Evolutionary conservation across 2,329 filamentous ascomycete genomes (phyloP).

Genomic region (Penicillium psychrosexuale): DNA sequence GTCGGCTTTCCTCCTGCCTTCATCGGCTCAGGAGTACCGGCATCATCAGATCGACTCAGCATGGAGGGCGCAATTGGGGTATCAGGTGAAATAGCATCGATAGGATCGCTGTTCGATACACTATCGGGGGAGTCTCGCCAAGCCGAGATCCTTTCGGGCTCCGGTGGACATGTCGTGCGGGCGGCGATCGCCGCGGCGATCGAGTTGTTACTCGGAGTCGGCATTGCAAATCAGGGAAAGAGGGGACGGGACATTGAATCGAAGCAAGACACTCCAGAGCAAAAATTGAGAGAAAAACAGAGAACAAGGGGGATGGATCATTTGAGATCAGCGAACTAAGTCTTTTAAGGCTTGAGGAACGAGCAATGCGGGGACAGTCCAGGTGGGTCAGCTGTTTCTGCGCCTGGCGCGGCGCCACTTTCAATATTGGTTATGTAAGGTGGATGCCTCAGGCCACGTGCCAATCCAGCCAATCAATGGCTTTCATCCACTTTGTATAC

Average conservation of each 20-base stretch:
- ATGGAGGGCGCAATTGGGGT: constrained; percentile 25
- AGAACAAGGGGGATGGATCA: constrained; percentile 24
- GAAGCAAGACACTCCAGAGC: constrained; percentile 13
- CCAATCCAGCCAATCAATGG: neutral
- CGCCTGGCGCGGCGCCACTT: constrained; percentile 11
- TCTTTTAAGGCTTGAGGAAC: constrained; percentile 9
- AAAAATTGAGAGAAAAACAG: constrained; percentile 10
- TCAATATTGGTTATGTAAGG: constrained; percentile 7
- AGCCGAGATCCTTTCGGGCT: constrained; percentile 35
- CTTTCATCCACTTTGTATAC: neutral
- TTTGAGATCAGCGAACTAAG: constrained; percentile 11
- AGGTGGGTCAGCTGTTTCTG: constrained; percentile 12
- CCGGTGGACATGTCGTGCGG: constrained; percentile 50
- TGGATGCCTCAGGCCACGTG: neutral
- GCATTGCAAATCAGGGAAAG: constrained; percentile 45
- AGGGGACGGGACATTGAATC: constrained; percentile 36
- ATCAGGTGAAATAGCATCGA: constrained; percentile 28
- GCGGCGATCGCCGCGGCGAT: constrained; percentile 45
- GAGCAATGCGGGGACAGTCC: constrained; percentile 33
- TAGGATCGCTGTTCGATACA: constrained; percentile 22
- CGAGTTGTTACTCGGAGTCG: constrained; percentile 48
- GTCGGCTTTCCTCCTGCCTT: constrained; percentile 29
- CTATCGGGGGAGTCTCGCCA: constrained; percentile 34
- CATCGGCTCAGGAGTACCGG: constrained; percentile 24
- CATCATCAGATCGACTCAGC: constrained; percentile 29